Evolutionary conservation across 176 grass and related monocot species (phyloP), one percentile per base, ranked within the genome.

Genomic region (Canna indica): DNA sequence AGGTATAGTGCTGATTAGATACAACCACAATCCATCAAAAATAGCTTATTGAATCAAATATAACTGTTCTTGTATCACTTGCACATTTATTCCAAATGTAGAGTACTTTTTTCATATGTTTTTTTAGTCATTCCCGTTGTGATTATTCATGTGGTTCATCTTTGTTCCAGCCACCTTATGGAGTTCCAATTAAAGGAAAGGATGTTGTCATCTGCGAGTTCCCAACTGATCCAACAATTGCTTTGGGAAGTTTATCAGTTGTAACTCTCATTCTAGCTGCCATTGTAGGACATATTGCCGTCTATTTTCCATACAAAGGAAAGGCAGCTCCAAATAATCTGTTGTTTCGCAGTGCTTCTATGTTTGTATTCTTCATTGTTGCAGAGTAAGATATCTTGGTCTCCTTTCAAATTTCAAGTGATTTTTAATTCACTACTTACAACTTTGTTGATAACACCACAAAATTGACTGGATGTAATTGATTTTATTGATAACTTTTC

Each of bases 171-270:
- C 88, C 85, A 60, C 61, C 88, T 63, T 70, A 26, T 10, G 91
- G 91, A 71, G 88, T 85, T 76, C 78, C 83, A 61, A 70, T 86
- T 47, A 29, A 42, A 44, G 88, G 76, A 65, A 82, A 84, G 53
- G 85, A 80, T 76, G 76, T 82, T 29, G 70, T 91, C 48, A 78
- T 88, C 69, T 96, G 91, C 81, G 84, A 82, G 56, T 96, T 82
- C 74, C 88, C 85, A 22, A 82, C 59, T 74, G 91, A 96, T 69
- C 85, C 83, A 76, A 88, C 83, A 54, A 22, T 96, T 70, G 69
- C 71, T 12, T 48, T 88, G 76, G 91, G 91, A 48, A 78, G 60
- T 67, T 34, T 91, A 42, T 91, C 88, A 18, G 18, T 84, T 12
- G 75, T 70, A 44, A 54, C 83, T 2, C 88, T 91, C 24, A 33